These are phyloP conservation scores for Mycena vulgaris DNA, from an alignment of 768 basidiomycete genomes.

Conservation along the genomic window DNA sequence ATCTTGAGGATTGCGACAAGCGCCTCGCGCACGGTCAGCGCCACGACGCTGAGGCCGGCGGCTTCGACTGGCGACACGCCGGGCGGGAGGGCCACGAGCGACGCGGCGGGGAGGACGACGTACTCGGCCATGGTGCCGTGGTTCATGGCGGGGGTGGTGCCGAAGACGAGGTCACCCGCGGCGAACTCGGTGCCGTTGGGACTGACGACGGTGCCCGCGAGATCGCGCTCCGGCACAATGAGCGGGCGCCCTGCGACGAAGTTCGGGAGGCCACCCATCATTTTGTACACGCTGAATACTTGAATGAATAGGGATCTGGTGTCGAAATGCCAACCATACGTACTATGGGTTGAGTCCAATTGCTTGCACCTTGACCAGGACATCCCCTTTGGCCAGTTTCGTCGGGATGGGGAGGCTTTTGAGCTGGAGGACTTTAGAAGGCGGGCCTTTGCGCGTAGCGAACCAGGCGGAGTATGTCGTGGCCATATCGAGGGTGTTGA, in stretches of 20 bases:
- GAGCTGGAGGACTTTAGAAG: constrained; percentile 24
- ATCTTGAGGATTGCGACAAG: constrained; percentile 60
- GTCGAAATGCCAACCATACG: constrained; percentile 30
- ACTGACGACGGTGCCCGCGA: constrained; percentile 74
- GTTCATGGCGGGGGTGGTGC: constrained; percentile 48
- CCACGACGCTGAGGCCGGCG: constrained; percentile 71
- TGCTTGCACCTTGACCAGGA: constrained; percentile 67
- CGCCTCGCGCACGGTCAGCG: constrained; percentile 72
- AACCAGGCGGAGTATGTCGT: constrained; percentile 33
- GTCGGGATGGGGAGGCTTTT: constrained; percentile 39
- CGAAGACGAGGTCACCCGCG: constrained; percentile 76
- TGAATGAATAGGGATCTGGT: not conserved
- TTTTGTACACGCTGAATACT: constrained; percentile 68
- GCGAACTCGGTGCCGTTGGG: constrained; percentile 66
- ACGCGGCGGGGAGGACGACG: constrained; percentile 59
- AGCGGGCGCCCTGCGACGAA: constrained; percentile 64
- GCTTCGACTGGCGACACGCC: constrained; percentile 68
- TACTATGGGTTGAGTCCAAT: constrained; percentile 81
- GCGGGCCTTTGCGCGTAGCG: constrained; percentile 17
- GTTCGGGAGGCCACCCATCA: constrained; percentile 66
- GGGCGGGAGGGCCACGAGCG: constrained; percentile 48
- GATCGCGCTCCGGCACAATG: constrained; percentile 73
- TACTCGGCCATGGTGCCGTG: constrained; percentile 77
- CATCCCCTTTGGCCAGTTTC: constrained; percentile 55
- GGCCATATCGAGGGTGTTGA: too few species aligned